A percentile compares a stretch with the other conserved stretches of the same genome.
Evolutionary conservation across 129 eudicot species (phyloP).

Genomic region (Flaveria trinervia): DNA sequence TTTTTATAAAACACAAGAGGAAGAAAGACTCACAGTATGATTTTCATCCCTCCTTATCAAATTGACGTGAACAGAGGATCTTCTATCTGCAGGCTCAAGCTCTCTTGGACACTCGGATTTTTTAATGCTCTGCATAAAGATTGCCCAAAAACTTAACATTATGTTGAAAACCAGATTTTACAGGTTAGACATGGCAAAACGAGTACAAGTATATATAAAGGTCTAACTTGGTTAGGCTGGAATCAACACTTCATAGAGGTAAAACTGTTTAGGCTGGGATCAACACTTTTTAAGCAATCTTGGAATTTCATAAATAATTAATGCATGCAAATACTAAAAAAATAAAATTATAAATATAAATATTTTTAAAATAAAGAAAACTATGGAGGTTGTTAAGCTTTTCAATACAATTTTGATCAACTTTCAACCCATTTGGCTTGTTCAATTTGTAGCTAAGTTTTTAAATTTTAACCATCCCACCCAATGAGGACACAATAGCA

Average conservation of each 20-base stretch:
- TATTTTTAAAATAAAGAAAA: not conserved
- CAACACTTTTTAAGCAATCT: not conserved
- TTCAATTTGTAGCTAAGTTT: not conserved
- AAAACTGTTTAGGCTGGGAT: not conserved
- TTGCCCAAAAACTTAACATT: slow-evolving; percentile 8
- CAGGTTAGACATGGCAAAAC: not conserved
- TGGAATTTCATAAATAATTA: not conserved
- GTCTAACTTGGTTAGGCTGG: not conserved
- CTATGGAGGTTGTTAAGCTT: not conserved
- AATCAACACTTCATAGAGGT: not conserved
- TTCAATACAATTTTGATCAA: not conserved
- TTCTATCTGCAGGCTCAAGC: slow-evolving; percentile 82
- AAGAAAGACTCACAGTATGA: slow-evolving; percentile 54
- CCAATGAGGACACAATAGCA: not conserved
- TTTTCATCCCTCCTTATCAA: slow-evolving; percentile 73
- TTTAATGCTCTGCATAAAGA: slow-evolving; percentile 65
- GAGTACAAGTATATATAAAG: not conserved
- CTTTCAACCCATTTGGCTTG: not conserved
- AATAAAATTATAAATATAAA: not conserved
- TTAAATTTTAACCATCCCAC: not conserved
- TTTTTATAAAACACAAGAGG: not conserved
- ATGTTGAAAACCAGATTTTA: not conserved
- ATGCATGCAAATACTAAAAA: not conserved
- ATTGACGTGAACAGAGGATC: slow-evolving; percentile 69
- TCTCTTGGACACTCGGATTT: slow-evolving; percentile 93